phyloP scores from a whole-genome alignment of 805 yeast species.

The Pichia exigua region DNA sequence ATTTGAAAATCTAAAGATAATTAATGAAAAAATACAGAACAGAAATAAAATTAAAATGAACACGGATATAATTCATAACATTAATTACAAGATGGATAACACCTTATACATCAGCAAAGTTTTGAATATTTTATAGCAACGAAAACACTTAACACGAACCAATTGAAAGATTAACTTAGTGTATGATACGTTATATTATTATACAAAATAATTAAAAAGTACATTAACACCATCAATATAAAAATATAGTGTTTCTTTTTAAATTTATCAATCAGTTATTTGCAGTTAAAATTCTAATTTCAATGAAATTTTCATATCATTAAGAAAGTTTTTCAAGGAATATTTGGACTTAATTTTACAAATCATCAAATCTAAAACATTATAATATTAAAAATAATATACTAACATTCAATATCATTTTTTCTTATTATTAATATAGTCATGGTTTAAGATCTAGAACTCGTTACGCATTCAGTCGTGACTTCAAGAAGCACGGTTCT shows the following conservation, averaged over 20 bases:
- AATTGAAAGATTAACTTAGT: too few relatives aligned
- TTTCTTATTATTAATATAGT: conserved; percentile 30
- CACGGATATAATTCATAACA: neutral
- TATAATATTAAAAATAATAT: neutral
- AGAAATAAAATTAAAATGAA: neutral
- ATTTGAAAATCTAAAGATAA: neutral
- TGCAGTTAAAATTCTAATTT: too few relatives aligned
- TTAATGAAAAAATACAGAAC: neutral
- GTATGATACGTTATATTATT: too few relatives aligned
- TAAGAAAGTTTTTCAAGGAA: neutral
- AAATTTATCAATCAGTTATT: too few relatives aligned
- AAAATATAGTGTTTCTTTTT: too few relatives aligned
- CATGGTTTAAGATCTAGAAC: conserved; percentile 99
- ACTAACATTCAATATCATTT: conserved; percentile 10
- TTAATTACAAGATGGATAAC: too few relatives aligned
- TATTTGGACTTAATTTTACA: too few relatives aligned
- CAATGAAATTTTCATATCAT: too few relatives aligned
- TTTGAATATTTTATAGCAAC: too few relatives aligned
- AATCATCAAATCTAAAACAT: neutral
- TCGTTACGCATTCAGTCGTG: conserved; percentile 99
- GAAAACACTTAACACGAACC: too few relatives aligned
- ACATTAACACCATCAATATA: too few relatives aligned
- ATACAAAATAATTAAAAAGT: too few relatives aligned
- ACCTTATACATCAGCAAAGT: neutral
- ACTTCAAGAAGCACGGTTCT: conserved; percentile 96